These are phyloP conservation scores for Cicer pinnatifidum DNA, from an alignment of 306 rosid species.

Conservation along the genomic window DNA sequence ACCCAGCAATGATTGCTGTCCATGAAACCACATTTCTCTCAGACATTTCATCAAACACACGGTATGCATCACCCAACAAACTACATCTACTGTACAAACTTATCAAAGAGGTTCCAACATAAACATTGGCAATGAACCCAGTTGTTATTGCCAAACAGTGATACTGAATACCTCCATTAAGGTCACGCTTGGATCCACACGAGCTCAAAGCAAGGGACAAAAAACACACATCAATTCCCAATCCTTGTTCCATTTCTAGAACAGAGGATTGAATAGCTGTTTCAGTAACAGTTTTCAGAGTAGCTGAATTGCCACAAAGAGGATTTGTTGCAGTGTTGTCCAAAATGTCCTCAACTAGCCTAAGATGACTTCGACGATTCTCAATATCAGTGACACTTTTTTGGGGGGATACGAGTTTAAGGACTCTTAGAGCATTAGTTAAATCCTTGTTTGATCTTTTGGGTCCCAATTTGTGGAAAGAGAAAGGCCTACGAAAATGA, in stretches of 20 bases:
- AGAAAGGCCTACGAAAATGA: slow-evolving; percentile 40
- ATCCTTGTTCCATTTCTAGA: slow-evolving; percentile 43
- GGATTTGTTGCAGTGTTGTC: slow-evolving; percentile 38
- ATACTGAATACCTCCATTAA: slow-evolving; percentile 64
- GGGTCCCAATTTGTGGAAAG: slow-evolving; percentile 43
- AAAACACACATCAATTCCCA: slow-evolving; percentile 50
- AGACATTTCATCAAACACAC: slow-evolving; percentile 74
- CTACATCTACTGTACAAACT: slow-evolving; percentile 65
- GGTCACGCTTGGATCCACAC: slow-evolving; percentile 59
- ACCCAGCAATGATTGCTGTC: slow-evolving; percentile 76
- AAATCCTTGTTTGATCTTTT: slow-evolving; percentile 37
- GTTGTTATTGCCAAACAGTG: slow-evolving; percentile 67
- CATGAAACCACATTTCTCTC: slow-evolving; percentile 78
- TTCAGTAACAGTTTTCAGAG: slow-evolving; percentile 20
- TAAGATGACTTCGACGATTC: slow-evolving; percentile 62
- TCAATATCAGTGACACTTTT: slow-evolving; percentile 37
- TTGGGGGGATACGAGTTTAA: slow-evolving; percentile 55
- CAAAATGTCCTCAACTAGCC: slow-evolving; percentile 61
- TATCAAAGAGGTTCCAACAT: slow-evolving; percentile 79
- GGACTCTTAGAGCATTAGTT: slow-evolving; percentile 56
- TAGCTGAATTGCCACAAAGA: slow-evolving; percentile 9
- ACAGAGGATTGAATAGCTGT: slow-evolving; percentile 41
- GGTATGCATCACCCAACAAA: slow-evolving; percentile 54
- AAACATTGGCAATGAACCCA: slow-evolving; percentile 71
- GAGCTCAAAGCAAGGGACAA: slow-evolving; percentile 64